These are phyloP conservation scores for Sanghuangporus sanghuang DNA, from an alignment of 1,284 basidiomycete genomes.

Conservation along the genomic window DNA sequence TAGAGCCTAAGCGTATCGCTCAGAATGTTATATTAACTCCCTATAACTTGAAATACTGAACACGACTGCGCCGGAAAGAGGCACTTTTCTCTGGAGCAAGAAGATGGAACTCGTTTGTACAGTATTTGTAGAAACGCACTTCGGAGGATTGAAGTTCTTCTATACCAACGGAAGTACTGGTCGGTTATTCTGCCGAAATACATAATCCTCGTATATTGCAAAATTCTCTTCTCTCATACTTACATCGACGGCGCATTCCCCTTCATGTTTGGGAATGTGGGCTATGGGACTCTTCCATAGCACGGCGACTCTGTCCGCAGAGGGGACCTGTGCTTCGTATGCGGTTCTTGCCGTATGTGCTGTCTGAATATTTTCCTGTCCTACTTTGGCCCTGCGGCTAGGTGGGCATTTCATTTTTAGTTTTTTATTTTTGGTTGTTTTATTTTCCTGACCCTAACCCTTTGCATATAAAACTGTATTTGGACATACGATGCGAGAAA, in stretches of 20 bases:
- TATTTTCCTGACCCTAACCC: slow-evolving; percentile 26
- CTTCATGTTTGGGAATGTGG: slow-evolving; percentile 29
- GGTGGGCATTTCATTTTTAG: slow-evolving; percentile 2
- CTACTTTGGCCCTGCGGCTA: slow-evolving; percentile 16
- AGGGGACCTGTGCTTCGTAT: slow-evolving; percentile 18
- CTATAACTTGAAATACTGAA: no score
- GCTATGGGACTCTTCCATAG: slow-evolving; percentile 27
- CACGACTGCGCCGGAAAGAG: no score
- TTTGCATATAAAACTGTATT: background rate
- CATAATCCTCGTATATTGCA: no score
- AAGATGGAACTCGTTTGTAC: no score
- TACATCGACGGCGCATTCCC: slow-evolving; percentile 39
- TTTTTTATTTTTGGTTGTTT: slow-evolving; percentile 18
- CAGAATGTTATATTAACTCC: no score
- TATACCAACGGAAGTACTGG: no score
- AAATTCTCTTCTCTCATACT: slow-evolving; percentile 30
- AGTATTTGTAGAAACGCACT: no score
- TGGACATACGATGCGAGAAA: background rate
- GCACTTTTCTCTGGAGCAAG: no score
- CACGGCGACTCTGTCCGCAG: slow-evolving; percentile 32
- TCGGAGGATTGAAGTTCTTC: no score
- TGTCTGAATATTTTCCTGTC: slow-evolving; percentile 19
- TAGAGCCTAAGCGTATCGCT: no score
- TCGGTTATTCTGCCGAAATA: no score
- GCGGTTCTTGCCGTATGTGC: slow-evolving; percentile 15